Base-by-base conservation (phyloP, 1,284 basidiomycete genomes). In the Golubevia pallescens region DNA sequence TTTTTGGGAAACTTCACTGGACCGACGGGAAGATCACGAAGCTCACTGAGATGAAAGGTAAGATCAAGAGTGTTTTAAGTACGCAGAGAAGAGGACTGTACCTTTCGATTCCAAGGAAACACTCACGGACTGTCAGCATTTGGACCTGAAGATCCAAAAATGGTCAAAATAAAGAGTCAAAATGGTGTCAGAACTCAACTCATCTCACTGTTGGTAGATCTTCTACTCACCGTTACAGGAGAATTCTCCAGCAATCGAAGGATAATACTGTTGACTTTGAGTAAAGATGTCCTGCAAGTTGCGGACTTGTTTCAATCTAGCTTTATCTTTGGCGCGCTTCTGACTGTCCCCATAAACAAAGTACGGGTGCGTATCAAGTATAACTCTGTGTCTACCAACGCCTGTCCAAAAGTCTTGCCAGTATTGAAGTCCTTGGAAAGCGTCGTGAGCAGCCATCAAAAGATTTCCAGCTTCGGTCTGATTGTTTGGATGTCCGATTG, bases 281-380 rank as follows among this genome's bases (percentile, higher is more conserved):
- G 63, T 28, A 56, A 78, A 70, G 51, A 57, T 60, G 19, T 24
- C 38, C 1, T 64, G 24, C 20, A 72, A 59, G 52, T 70, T 51
- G 61, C 76, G 77, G 0, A 70, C 74, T 58, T 77, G 68, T 3
- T 69, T 59, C 3, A 78, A 63, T n/a, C 76, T 70, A 32, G 62
- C 66, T 16, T 66, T 69, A 58, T 78, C 76, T 24, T 60, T 71
- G 5, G 60, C 66, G 20, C 60, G 16, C 56, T 73, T 67, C 63
- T 78, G 65, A 57, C 60, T 65, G 60, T 69, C 75, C 8, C 59
- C 54, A 66, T 78, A 78, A 58, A 78, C 75, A 66, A 77, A 78
- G 76, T 78, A 78, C 1, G 69, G 74, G 62, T 77, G 76, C 2
- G 73, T 75, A 68, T 78, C 76, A 56, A 78, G 67, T 32, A 78